Evolutionary conservation across 1,139 yeast species (phyloP).

Genomic region (Saccharomyces pastorianus): DNA sequence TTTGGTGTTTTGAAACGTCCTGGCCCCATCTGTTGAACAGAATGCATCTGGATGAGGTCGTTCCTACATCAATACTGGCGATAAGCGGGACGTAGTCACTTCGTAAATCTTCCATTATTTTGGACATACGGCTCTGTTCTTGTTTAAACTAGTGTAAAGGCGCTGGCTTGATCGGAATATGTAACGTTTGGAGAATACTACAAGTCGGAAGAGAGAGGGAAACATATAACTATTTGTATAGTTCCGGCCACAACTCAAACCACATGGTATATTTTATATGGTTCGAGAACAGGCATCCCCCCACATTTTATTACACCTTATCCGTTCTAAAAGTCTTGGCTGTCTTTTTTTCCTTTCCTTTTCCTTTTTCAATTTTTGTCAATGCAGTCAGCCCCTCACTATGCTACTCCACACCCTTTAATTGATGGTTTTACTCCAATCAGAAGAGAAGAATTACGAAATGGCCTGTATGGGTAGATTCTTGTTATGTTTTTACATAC

Average conservation of each 20-base stretch:
- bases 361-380: neutral
- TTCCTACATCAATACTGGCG: slow-evolving; percentile 83
- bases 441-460: neutral
- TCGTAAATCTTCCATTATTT: neutral
- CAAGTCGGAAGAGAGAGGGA: neutral
- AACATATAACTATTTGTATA: neutral
- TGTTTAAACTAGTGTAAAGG: neutral
- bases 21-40: slow-evolving; percentile 64
- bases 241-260: neutral
- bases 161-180: neutral
- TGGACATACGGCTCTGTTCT: neutral
- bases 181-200: neutral
- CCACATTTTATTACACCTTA: neutral
- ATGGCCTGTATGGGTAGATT: neutral
- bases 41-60: slow-evolving; percentile 90
- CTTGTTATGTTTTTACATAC: neutral
- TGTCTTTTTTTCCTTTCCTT: neutral
- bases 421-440: neutral
- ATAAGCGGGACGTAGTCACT: slow-evolving; percentile 39
- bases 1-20: slow-evolving; percentile 81
- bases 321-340: neutral
- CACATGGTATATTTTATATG: neutral
- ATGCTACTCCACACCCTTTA: neutral
- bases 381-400: slow-evolving; percentile 1
- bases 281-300: neutral